Percentiles rank a stretch among this genome's conserved stretches.
These are phyloP conservation scores for Schizosaccharomyces octosporus DNA, from an alignment of 805 yeast species.

Conservation along the genomic window DNA sequence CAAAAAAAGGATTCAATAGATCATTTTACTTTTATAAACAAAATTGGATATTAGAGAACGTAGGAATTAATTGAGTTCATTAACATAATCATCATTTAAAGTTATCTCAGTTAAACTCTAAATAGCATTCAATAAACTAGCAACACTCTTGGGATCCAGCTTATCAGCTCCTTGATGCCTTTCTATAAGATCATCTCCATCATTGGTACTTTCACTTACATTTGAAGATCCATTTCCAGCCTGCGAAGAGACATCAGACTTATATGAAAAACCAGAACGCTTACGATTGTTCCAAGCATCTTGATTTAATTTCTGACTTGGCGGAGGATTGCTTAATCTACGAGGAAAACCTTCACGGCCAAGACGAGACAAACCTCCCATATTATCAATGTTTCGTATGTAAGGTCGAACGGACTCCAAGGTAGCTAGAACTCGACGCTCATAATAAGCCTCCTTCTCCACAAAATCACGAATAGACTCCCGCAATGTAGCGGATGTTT, in stretches of 20 bases:
- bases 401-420: conserved; percentile 51
- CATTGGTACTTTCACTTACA: background rate
- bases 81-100: background rate
- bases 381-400: conserved; percentile 46
- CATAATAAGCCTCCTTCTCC: conserved; percentile 56
- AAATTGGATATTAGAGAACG: too few species aligned
- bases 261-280: background rate
- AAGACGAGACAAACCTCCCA: conserved; percentile 60
- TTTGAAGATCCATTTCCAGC: background rate
- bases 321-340: background rate
- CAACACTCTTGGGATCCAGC: background rate
- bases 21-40: too few species aligned
- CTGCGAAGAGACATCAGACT: background rate
- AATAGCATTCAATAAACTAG: background rate
- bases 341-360: conserved; percentile 30
- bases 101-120: background rate
- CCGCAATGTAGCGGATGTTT: conserved; percentile 32
- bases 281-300: background rate
- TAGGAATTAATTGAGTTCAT: too few species aligned
- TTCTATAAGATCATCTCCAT: background rate
- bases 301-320: background rate
- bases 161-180: background rate
- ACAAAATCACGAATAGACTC: conserved; percentile 33
- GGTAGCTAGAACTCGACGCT: conserved; percentile 50
- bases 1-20: too few species aligned